Conservation (phyloP, 1,284 basidiomycete species). For the Ganoderma leucocontextum region DNA sequence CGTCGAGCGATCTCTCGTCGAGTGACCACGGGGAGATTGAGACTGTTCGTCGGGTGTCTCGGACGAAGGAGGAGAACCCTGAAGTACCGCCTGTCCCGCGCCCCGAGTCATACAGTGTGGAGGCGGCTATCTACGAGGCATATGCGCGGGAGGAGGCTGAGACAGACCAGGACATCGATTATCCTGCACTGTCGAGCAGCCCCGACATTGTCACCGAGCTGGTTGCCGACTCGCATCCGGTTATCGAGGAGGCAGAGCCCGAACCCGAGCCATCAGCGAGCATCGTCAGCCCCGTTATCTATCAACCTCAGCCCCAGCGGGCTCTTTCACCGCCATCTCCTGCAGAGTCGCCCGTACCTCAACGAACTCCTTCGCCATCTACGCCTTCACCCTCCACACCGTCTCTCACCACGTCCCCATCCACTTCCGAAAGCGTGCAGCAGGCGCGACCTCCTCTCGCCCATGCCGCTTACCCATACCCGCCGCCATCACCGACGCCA, state of each 20-base stretch:
- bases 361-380: slow-evolving; percentile 56
- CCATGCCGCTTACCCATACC: slow-evolving; percentile 39
- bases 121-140: slow-evolving; percentile 83
- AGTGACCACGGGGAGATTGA: slow-evolving; percentile 70
- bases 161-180: slow-evolving; percentile 22
- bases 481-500: slow-evolving; percentile 41
- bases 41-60: slow-evolving; percentile 35
- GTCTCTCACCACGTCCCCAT: slow-evolving; percentile 35
- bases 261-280: slow-evolving; percentile 25
- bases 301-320: slow-evolving; percentile 62
- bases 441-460: slow-evolving; percentile 38
- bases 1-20: slow-evolving; percentile 62
- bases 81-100: slow-evolving; percentile 44
- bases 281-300: slow-evolving; percentile 53
- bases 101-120: slow-evolving; percentile 80
- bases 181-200: slow-evolving; percentile 26
- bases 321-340: slow-evolving; percentile 43
- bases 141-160: slow-evolving; percentile 56
- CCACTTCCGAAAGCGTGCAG: slow-evolving; percentile 44
- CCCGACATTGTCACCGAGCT: slow-evolving; percentile 27
- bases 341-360: slow-evolving; percentile 47
- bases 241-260: slow-evolving; percentile 21
- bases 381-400: slow-evolving; percentile 50
- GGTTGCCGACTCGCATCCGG: slow-evolving; percentile 16
- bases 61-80: slow-evolving; percentile 34